Evolutionary conservation across 305 asterid genomes (phyloP).

Genomic region (Fraxinus paxiana): DNA sequence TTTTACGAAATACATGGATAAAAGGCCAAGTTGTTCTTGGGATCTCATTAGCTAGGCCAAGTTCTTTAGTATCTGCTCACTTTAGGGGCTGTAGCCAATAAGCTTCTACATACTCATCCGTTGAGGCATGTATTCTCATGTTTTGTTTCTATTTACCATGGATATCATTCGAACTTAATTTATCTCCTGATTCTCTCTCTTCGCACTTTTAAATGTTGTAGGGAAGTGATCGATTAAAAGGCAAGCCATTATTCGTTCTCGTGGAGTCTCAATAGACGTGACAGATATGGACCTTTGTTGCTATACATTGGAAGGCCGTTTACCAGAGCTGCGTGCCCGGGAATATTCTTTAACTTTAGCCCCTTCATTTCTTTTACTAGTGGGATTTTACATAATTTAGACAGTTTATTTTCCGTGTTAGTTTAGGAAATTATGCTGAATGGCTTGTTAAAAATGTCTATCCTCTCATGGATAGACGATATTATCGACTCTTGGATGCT

Average conservation of each 20-base stretch:
- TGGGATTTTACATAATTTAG: not conserved
- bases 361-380: not conserved
- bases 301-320: not conserved
- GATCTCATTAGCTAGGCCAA: not conserved
- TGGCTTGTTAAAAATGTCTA: not conserved
- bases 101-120: not conserved
- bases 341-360: not conserved
- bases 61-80: not conserved
- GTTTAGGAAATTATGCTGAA: not conserved
- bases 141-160: not conserved
- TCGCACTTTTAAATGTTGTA: conserved; percentile 18
- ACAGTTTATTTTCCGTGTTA: not conserved
- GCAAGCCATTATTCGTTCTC: conserved; percentile 67
- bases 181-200: not conserved
- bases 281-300: not conserved
- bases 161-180: not conserved
- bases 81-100: not conserved
- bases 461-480: not conserved
- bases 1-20: too few relatives aligned
- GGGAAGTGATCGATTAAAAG: conserved; percentile 64
- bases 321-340: not conserved
- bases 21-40: not conserved
- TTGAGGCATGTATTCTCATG: not conserved
- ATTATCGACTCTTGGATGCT: not conserved
- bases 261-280: conserved; percentile 51